Percentiles rank a stretch among this genome's conserved stretches.
Evolutionary conservation across 2,329 filamentous ascomycete genomes (phyloP).

Genomic region (Bipolaris bicolor): DNA sequence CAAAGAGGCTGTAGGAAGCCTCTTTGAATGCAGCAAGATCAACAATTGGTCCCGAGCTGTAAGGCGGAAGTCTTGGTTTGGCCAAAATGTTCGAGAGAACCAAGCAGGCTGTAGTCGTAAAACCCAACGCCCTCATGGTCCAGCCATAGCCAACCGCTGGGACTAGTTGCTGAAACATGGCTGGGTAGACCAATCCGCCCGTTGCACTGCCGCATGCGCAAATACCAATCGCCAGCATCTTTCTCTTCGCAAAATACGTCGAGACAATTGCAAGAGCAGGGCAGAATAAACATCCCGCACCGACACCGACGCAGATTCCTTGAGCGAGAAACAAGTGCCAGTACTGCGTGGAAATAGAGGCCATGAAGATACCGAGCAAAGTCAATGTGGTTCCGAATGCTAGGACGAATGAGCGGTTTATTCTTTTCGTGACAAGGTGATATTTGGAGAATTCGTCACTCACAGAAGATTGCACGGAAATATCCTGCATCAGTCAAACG

Average conservation of each 20-base stretch:
- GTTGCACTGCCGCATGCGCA: conserved; percentile 18
- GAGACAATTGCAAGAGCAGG: conserved; percentile 1
- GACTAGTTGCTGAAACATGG: conserved; percentile 17
- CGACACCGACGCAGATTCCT: conserved; percentile 33
- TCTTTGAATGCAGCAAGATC: not conserved
- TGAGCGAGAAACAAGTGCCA: conserved; percentile 50
- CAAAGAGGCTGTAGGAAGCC: not conserved
- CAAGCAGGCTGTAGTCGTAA: not conserved
- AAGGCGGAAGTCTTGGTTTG: not conserved
- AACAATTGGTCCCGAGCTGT: not conserved
- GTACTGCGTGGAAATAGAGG: conserved; percentile 50
- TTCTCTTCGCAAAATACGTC: conserved; percentile 2
- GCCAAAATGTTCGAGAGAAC: not conserved
- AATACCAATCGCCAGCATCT: conserved; percentile 14
- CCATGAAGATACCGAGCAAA: conserved; percentile 56
- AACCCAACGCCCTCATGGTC: conserved; percentile 64
- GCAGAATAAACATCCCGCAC: conserved; percentile 18
- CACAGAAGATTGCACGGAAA: not conserved
- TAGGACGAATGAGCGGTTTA: not conserved
- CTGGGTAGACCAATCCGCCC: conserved; percentile 26
- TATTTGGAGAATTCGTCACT: not conserved
- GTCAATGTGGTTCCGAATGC: not conserved
- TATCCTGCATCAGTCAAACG: conserved; percentile 57
- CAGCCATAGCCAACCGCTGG: conserved; percentile 56
- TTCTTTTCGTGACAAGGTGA: not conserved